These are phyloP conservation scores for Leucocoprinus leucothites DNA, from an alignment of 768 basidiomycete species.

Conservation along the genomic window DNA sequence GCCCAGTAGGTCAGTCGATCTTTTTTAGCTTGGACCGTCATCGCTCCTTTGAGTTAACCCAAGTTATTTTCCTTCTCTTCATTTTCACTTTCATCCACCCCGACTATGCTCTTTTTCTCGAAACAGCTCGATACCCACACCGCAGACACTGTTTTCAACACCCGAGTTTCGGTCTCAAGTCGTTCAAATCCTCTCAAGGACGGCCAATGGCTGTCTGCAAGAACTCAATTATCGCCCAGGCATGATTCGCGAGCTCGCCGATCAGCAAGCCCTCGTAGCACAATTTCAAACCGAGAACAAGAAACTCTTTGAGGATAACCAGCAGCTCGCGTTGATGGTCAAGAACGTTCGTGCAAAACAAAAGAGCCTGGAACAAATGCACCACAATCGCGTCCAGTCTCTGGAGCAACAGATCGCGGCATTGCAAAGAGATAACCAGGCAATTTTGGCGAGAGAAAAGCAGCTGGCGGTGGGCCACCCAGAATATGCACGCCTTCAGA, in stretches of 20 bases:
- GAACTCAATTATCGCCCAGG: conserved; percentile 47
- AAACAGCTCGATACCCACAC: not conserved
- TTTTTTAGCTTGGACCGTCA: not conserved
- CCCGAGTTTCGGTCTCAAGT: conserved; percentile 27
- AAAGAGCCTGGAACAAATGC: conserved; percentile 15
- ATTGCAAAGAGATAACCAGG: conserved; percentile 7
- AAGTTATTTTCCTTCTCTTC: not conserved
- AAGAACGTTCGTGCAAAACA: conserved; percentile 19
- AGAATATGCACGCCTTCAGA: conserved; percentile 8
- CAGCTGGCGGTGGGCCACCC: conserved; percentile 5
- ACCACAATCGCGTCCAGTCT: conserved; percentile 16
- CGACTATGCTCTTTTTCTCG: not conserved
- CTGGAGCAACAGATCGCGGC: conserved; percentile 5
- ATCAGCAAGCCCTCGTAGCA: conserved; percentile 28
- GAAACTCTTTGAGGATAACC: conserved; percentile 39
- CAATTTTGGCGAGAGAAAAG: conserved; percentile 1
- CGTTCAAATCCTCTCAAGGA: conserved; percentile 40
- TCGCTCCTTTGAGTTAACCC: not conserved
- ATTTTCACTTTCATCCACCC: too few species aligned
- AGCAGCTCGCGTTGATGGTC: conserved; percentile 23
- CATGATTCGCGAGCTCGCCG: conserved; percentile 33
- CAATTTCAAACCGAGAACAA: conserved; percentile 34
- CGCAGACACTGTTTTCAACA: not conserved
- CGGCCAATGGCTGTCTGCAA: conserved; percentile 42
- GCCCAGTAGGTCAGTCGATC: not conserved